Percentiles rank a stretch among this genome's conserved stretches.
Evolutionary conservation across 352 stramenopile species (phyloP).

Genomic region (Pythium aphanidermatum): DNA sequence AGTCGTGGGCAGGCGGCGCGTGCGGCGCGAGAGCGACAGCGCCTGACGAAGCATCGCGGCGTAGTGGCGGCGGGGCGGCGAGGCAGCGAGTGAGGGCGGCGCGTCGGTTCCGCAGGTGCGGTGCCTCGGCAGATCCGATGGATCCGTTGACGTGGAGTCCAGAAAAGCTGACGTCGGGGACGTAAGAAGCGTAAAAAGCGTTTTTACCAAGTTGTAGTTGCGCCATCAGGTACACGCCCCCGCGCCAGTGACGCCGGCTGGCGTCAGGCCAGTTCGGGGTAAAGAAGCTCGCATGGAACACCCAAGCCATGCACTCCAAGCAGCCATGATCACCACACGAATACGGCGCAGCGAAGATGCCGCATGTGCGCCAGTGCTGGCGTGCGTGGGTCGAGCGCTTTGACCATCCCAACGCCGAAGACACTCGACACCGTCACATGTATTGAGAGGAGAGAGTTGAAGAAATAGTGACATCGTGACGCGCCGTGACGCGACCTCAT

Average conservation of each 20-base stretch:
- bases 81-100: neutral
- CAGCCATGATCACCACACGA: too few relatives aligned
- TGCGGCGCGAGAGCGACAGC: conserved; percentile 18
- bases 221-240: neutral
- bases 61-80: too few relatives aligned
- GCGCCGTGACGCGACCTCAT: conserved; percentile 3
- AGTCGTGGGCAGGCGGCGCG: neutral
- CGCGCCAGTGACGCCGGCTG: too few relatives aligned
- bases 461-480: neutral
- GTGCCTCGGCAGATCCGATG: neutral
- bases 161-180: neutral
- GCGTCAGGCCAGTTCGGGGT: too few relatives aligned
- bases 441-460: neutral
- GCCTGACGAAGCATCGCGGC: conserved; percentile 11
- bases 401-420: too few relatives aligned
- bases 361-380: too few relatives aligned
- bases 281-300: neutral
- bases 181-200: conserved; percentile 5
- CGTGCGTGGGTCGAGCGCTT: neutral
- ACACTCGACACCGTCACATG: too few relatives aligned
- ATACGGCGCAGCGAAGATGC: too few relatives aligned
- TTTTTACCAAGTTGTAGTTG: conserved; percentile 23
- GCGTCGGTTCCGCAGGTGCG: conserved; percentile 6
- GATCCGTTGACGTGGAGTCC: conserved; percentile 19
- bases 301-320: too few relatives aligned